Evolutionary conservation across 805 yeast species (phyloP), one percentile per base, ranked within the genome.

Genomic region (Kuraishia piskuri): DNA sequence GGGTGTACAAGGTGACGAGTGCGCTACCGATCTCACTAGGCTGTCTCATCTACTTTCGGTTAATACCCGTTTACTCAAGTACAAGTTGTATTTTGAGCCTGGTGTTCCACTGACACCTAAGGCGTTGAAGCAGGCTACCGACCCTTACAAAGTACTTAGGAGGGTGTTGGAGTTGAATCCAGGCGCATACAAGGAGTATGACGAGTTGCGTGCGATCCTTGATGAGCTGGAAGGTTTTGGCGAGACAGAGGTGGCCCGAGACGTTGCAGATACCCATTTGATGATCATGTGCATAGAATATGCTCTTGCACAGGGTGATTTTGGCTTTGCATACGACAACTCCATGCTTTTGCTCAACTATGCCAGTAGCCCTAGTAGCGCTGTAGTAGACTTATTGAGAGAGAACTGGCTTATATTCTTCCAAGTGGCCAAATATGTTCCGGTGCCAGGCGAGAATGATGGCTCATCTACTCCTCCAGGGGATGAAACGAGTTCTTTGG

Each of bases 321-420:
- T 88, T 58, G 63, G 65, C 1, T 80, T 72, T 57, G 90, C 95
- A 0, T 75, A 73, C 56, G 66, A 68, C 2, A 68, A 72, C 48
- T 63, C 79, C 1, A 58, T 59, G n/a, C 70, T 66, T 21, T 63
- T 80, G 45, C 60, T 80, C 9, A 68, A 71, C 23, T 58, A 56
- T 58, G 50, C 61, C 24, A 20, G 49, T 6, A 51, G 56, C 25
- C 53, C 57, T 46, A 31, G 61, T 25, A 49, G 49, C 12, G 47
- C 24, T 2, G 49, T 26, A 26, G 22, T 21, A 36, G 22, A 49
- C 0, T 20, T 63, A 10, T 51, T 67, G 12, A 61, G 58, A 52
- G 69, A 69, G 19, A 68, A 73, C 50, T 90, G 96, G 96, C 73
- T 83, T 23, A 80, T 88, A 0, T 80, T 86, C 56, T 85, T 83